Percentiles rank a stretch among this genome's conserved stretches.
Evolutionary conservation across 2,329 filamentous ascomycete genomes (phyloP).

Genomic region (Akanthomyces muscarius): DNA sequence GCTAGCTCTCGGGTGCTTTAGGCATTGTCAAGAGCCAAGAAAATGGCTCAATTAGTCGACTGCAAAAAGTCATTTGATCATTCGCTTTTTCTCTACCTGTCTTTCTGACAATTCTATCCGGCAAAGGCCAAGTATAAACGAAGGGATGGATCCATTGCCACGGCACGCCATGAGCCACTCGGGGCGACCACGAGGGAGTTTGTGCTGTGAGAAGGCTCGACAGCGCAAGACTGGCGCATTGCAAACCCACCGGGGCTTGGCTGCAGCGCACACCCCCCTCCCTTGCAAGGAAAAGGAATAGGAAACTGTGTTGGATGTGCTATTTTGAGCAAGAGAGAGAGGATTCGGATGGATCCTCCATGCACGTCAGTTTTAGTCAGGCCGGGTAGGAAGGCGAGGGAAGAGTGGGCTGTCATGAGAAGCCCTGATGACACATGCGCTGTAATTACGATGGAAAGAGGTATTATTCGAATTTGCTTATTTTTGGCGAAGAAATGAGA

Average conservation of each 20-base stretch:
- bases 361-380: conserved; percentile 17
- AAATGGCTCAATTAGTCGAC: conserved; percentile 5
- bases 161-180: conserved; percentile 1
- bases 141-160: background rate
- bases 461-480: background rate
- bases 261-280: background rate
- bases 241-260: background rate
- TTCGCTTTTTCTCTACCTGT: background rate
- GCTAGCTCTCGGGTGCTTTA: background rate
- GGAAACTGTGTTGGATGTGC: background rate
- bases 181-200: conserved; percentile 2
- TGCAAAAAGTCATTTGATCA: background rate
- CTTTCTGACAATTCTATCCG: background rate
- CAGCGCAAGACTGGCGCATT: background rate
- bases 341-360: background rate
- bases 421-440: background rate
- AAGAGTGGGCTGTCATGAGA: background rate
- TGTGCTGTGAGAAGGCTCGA: background rate
- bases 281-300: conserved; percentile 2
- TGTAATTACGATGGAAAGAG: background rate
- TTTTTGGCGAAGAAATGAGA: background rate
- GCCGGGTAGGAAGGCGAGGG: background rate
- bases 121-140: background rate
- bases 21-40: background rate
- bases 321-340: background rate